Conservation (phyloP, 805 yeast species). For the Lachancea lanzarotensis region DNA sequence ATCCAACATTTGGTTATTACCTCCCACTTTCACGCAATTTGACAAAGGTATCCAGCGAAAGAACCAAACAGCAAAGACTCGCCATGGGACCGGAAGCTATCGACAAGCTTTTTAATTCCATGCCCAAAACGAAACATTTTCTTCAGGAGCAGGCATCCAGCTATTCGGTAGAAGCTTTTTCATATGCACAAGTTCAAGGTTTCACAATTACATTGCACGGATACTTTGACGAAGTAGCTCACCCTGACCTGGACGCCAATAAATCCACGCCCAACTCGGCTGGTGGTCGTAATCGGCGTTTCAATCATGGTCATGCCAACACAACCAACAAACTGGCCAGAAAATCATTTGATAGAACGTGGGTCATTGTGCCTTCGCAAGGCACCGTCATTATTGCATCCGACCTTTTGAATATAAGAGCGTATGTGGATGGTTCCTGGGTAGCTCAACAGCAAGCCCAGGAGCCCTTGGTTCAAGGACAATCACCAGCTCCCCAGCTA, state of each 20-base stretch:
- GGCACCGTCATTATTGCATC: conserved; percentile 79
- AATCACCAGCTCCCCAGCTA: conserved; percentile 6
- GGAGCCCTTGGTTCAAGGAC: conserved; percentile 3
- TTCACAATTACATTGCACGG: conserved; percentile 81
- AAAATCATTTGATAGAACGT: conserved; percentile 81
- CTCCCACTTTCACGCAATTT: conserved; percentile 72
- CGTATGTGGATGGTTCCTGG: conserved; percentile 59
- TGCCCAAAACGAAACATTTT: conserved; percentile 78
- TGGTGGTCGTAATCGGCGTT: conserved; percentile 24
- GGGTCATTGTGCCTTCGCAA: conserved; percentile 65
- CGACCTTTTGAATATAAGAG: conserved; percentile 67
- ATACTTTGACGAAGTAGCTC: conserved; percentile 60
- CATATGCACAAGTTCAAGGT: conserved; percentile 66
- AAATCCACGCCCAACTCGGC: conserved; percentile 17
- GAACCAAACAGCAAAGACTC: conserved; percentile 51
- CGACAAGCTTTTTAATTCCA: conserved; percentile 47
- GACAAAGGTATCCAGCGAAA: conserved; percentile 48
- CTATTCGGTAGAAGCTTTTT: conserved; percentile 73
- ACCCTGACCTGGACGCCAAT: conserved; percentile 40
- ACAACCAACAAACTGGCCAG: conserved; percentile 38
- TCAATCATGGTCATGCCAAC: conserved; percentile 28
- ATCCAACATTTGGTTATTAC: conserved; percentile 57
- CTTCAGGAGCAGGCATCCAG: conserved; percentile 53
- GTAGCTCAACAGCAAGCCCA: conserved; percentile 3
- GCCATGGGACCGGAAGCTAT: conserved; percentile 67